phyloP scores from a whole-genome alignment of 352 stramenopile genomes.

The Globisporangium mamillatum region DNA sequence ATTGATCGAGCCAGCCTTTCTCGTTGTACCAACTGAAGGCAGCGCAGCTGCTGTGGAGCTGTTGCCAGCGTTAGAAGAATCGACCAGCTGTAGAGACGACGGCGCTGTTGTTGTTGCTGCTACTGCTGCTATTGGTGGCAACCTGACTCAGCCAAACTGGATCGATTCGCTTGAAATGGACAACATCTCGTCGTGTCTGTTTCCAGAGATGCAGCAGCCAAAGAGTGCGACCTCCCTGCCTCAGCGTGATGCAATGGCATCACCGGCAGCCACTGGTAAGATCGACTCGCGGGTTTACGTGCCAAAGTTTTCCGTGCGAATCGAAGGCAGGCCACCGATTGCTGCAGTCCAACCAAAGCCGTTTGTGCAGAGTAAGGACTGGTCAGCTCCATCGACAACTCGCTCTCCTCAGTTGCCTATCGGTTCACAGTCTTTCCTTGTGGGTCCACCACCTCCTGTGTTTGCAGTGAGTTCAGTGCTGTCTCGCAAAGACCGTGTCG shows the following conservation, averaged over 20 bases:
- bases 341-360: background rate
- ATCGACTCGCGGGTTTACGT: background rate
- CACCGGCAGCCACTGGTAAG: background rate
- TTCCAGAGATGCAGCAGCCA: background rate
- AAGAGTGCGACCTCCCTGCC: background rate
- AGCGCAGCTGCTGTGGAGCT: no score
- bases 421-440: background rate
- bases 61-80: background rate
- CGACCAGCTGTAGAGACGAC: no score
- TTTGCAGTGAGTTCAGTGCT: background rate
- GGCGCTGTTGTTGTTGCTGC: no score
- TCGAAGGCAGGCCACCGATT: background rate
- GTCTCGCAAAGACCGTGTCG: constrained; percentile 4
- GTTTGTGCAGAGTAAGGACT: background rate
- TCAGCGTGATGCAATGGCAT: background rate
- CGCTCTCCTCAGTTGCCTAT: no score
- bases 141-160: background rate
- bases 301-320: constrained; percentile 1
- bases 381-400: no score
- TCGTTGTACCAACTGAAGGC: no score
- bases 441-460: background rate
- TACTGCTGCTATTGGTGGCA: background rate
- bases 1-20: no score
- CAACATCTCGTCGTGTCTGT: background rate
- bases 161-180: background rate